phyloP scores from a whole-genome alignment of 1,139 yeast genomes.

The Lodderomyces oxycetoniae region DNA sequence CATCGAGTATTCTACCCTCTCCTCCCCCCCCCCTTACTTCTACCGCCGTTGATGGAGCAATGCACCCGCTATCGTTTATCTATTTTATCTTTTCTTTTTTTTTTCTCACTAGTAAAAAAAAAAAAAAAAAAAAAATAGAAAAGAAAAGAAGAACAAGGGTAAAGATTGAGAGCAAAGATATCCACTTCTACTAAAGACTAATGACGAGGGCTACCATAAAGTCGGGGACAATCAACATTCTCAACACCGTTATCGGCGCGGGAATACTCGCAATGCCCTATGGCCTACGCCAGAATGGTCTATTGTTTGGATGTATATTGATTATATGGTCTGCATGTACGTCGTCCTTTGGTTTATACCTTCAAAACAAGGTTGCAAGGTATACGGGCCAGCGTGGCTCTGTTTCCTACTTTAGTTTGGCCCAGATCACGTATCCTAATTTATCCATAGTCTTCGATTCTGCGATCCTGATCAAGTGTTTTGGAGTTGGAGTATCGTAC shows the following conservation, averaged over 20 bases:
- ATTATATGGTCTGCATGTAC: slow-evolving; percentile 47
- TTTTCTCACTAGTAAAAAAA: too few species aligned
- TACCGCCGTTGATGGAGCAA: too few species aligned
- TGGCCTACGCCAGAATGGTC: slow-evolving; percentile 49
- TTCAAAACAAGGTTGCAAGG: slow-evolving; percentile 48
- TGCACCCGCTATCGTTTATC: too few species aligned
- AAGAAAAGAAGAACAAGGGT: too few species aligned
- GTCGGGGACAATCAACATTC: slow-evolving; percentile 49
- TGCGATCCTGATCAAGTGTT: slow-evolving; percentile 61
- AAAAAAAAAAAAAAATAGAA: too few species aligned
- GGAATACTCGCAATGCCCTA: slow-evolving; percentile 57
- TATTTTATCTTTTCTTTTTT: too few species aligned
- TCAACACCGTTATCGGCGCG: slow-evolving; percentile 54
- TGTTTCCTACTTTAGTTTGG: slow-evolving; percentile 49
- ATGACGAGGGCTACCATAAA: slow-evolving; percentile 38
- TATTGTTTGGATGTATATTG: slow-evolving; percentile 43
- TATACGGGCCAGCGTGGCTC: slow-evolving; percentile 47
- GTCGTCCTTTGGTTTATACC: slow-evolving; percentile 49
- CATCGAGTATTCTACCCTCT: too few species aligned
- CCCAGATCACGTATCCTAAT: slow-evolving; percentile 53
- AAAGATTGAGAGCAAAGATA: too few species aligned
- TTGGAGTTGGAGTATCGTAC: slow-evolving; percentile 89
- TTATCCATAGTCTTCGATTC: slow-evolving; percentile 41
- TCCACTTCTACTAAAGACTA: too few species aligned
- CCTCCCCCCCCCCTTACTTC: too few species aligned